Evolutionary conservation across 495 filamentous ascomycete genomes (phyloP), one percentile per base, ranked within the genome.

Genomic region (Beverwykella pulmonaria): DNA sequence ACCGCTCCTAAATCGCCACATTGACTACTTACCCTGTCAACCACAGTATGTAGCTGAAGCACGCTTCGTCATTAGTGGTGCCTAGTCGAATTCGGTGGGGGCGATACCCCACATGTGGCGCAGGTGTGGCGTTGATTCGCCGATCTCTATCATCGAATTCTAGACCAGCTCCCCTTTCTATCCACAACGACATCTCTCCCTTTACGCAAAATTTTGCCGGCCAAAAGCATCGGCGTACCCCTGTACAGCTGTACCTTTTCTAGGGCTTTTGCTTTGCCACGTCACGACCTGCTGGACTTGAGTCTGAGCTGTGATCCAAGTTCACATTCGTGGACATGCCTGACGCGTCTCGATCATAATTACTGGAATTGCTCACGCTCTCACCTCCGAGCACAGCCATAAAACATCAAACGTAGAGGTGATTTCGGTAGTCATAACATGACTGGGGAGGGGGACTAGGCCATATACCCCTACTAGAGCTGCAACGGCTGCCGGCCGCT

Each of bases 11-110:
- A n/a, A n/a, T n/a, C n/a, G n/a, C n/a, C n/a, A n/a, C n/a, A n/a
- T n/a, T n/a, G n/a, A n/a, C n/a, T n/a, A n/a, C n/a, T n/a, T n/a
- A n/a, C n/a, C n/a, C n/a, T n/a, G n/a, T n/a, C n/a, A n/a, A n/a
- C n/a, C n/a, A n/a, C n/a, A n/a, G n/a, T n/a, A 22, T 26, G 53
- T 30, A 47, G 19, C 29, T 32, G 32, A 6, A 22, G 14, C 30
- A 26, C 53, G 62, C 62, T 53, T 65, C 59, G 50, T 32, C 62
- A 57, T 57, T 57, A 32, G 54, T 52, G 48, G 48, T 52, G 48
- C 48, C 48, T 52, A 19, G 48, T 12, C 30, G 30, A 34, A 34
- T 10, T 44, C 39, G 39, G 39, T 14, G 17, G 3, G 39, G 15
- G 39, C 39, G 39, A 44, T 44, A 44, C 39, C 39, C 39, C 39